Evolutionary conservation across 2,329 filamentous ascomycete species (phyloP).

Genomic region (Botrytis porri): DNA sequence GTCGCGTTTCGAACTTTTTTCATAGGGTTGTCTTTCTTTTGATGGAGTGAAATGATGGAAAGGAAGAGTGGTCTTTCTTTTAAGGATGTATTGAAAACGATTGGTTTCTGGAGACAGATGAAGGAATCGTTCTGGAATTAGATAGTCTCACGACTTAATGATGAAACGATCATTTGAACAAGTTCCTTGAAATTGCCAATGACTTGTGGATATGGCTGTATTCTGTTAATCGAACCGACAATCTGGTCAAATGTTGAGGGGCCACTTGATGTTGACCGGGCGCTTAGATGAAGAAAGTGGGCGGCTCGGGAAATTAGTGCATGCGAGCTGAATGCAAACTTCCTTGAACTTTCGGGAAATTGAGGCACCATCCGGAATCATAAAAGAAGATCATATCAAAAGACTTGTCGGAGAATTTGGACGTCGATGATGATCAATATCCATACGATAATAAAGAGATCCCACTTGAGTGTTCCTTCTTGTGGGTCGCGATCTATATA

Average conservation of each 20-base stretch:
- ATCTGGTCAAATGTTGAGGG: slow-evolving; percentile 24
- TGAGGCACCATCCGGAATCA: slow-evolving; percentile 10
- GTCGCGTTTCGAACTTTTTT: slow-evolving; percentile 21
- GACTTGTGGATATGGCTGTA: slow-evolving; percentile 18
- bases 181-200: slow-evolving; percentile 16
- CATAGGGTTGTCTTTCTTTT: slow-evolving; percentile 24
- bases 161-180: slow-evolving; percentile 31
- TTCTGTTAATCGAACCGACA: slow-evolving; percentile 21
- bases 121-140: slow-evolving; percentile 20
- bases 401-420: slow-evolving; percentile 5
- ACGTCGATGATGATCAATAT: slow-evolving; percentile 3
- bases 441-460: not conserved
- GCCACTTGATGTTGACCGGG: slow-evolving; percentile 22
- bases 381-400: slow-evolving; percentile 19
- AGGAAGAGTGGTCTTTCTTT: slow-evolving; percentile 12
- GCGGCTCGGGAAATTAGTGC: slow-evolving; percentile 16
- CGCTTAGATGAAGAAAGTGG: slow-evolving; percentile 25
- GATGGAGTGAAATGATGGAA: slow-evolving; percentile 15
- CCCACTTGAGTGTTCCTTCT: not conserved
- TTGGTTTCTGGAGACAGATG: slow-evolving; percentile 26
- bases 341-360: not conserved
- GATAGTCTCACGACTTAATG: slow-evolving; percentile 23
- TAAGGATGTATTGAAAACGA: slow-evolving; percentile 22
- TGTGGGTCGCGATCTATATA: slow-evolving; percentile 8
- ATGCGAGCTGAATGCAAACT: slow-evolving; percentile 7